Evolutionary conservation across 202 grass and related monocot species (phyloP), one percentile per base, ranked within the genome.

Genomic region (Bolboschoenoplectus hybrid): DNA sequence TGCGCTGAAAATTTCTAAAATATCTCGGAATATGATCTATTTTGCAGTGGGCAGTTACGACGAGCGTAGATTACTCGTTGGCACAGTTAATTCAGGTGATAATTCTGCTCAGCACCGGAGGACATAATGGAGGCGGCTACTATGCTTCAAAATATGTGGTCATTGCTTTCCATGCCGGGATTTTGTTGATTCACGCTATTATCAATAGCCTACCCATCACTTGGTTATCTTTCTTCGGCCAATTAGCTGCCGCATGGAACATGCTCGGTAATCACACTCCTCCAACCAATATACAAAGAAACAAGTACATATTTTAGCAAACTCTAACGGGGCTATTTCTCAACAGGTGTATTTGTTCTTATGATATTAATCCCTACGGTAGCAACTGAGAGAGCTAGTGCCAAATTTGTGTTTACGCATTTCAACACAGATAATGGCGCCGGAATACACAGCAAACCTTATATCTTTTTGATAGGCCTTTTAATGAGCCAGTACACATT

Each of bases 401-500:
- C 89, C 6, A 89, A 96, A 62, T 99, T 96, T 76, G 93, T 96
- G 3, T 99, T 99, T 87, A 92, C 93, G 44, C 90, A 96, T 84
- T 96, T 99, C 71, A 99, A 99, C 89, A 92, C 92, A 34, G 88
- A 93, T 1, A 96, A 99, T 44, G 79, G 16, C 40, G 92, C 90
- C 35, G 92, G 96, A 26, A 96, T 98, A 67, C 90, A 91, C 90
- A 96, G 87, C 86, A 94, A 90, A 45, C 5, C 95, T 0, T 97
- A 99, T 86, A 96, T 99, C 63, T 99, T 91, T 74, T 89, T 97
- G 46, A 90, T 99, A 12, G 93, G 97, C 3, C 89, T 99, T 20
- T 76, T 99, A 43, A 94, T 96, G 93, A 99, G 93, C 89, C 92
- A 96, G 88, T 99, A 99, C 86, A 94, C 93, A 12, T 86, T 99